phyloP scores from a whole-genome alignment of 345 rosid species.

The Physaria fendleri region DNA sequence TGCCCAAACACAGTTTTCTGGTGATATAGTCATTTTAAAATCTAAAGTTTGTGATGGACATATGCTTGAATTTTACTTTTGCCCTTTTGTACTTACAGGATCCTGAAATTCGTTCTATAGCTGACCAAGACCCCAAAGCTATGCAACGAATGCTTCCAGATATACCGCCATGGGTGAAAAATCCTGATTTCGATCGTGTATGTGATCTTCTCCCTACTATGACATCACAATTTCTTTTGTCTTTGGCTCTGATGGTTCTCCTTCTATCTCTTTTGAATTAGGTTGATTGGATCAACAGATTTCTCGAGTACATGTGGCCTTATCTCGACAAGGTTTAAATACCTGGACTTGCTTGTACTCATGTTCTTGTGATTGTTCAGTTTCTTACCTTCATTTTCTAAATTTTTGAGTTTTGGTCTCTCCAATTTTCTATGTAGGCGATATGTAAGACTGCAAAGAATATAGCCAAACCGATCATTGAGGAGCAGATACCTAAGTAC shows the following conservation, averaged over 20 bases:
- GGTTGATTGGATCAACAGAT: slow-evolving; percentile 92
- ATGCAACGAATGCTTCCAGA: slow-evolving; percentile 86
- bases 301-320: slow-evolving; percentile 84
- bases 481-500: slow-evolving; percentile 86
- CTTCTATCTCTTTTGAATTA: slow-evolving; percentile 19
- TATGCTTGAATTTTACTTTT: not conserved
- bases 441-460: slow-evolving; percentile 70
- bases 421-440: slow-evolving; percentile 41
- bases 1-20: not conserved
- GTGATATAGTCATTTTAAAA: not conserved
- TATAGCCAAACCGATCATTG: slow-evolving; percentile 78
- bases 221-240: not conserved
- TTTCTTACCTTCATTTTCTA: slow-evolving; percentile 7
- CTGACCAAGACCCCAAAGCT: slow-evolving; percentile 66
- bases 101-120: slow-evolving; percentile 61
- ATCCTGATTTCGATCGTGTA: slow-evolving; percentile 91
- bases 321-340: slow-evolving; percentile 87
- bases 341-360: not conserved
- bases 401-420: not conserved
- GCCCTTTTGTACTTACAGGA: slow-evolving; percentile 36
- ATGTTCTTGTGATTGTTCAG: not conserved
- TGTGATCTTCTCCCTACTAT: slow-evolving; percentile 23
- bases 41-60: not conserved
- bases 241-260: not conserved
- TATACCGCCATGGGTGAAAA: slow-evolving; percentile 92